phyloP scores from a whole-genome alignment of 441 rosid species.

The Syzygium malaccense region DNA sequence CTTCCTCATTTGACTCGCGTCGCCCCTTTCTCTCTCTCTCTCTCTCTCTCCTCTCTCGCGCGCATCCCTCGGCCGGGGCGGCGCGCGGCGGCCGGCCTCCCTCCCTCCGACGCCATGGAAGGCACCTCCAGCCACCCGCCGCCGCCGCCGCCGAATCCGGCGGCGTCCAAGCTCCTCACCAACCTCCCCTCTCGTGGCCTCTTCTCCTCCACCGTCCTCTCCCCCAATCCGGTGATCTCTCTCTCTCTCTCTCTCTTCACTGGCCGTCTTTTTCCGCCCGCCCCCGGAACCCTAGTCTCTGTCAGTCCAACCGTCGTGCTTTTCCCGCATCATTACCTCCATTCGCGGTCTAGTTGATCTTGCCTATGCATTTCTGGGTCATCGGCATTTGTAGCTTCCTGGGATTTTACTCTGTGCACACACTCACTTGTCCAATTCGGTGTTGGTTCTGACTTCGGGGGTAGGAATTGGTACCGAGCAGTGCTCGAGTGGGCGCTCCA shows the following conservation, averaged over 20 bases:
- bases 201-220: constrained; percentile 63
- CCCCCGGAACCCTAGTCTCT: neutral
- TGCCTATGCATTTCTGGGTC: neutral
- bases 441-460: neutral
- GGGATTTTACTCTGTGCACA: neutral
- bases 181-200: constrained; percentile 85
- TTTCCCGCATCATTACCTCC: neutral
- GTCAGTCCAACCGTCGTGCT: neutral
- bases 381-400: neutral
- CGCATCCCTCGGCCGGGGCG: neutral
- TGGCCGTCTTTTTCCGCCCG: neutral
- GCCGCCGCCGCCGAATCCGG: constrained; percentile 25
- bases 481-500: neutral
- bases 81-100: neutral
- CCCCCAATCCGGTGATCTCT: constrained; percentile 60
- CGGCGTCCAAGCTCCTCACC: constrained; percentile 53
- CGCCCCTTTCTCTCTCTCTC: neutral
- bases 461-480: neutral
- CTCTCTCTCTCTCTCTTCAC: neutral
- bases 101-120: constrained; percentile 39
- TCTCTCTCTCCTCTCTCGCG: neutral
- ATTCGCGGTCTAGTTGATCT: neutral
- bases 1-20: neutral
- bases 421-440: neutral
- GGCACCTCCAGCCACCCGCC: constrained; percentile 33